A percentile compares a stretch with the other conserved stretches of the same genome.
These are phyloP conservation scores for Rhodomyrtus tomentosa DNA, from an alignment of 345 rosid genomes.

Conservation along the genomic window DNA sequence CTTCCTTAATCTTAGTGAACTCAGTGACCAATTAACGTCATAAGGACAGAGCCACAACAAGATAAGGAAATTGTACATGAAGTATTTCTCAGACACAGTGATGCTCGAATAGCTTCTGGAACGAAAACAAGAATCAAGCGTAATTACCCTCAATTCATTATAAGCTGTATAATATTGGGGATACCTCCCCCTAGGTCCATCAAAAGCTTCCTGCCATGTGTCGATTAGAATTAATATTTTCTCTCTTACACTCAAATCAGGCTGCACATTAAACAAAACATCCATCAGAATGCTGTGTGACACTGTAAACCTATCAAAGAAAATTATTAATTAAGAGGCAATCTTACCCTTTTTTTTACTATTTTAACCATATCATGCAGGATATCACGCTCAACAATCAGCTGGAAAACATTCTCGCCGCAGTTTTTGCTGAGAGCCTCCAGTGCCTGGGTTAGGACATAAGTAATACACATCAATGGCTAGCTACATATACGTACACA, in stretches of 20 bases:
- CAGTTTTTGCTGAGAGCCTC: constrained; percentile 96
- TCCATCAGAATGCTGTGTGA: not conserved
- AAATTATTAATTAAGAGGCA: not conserved
- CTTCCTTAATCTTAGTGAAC: not conserved
- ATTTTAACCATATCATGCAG: constrained; percentile 94
- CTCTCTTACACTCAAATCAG: constrained; percentile 86
- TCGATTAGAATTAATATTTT: constrained; percentile 66
- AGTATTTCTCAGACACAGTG: not conserved
- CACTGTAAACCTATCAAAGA: not conserved
- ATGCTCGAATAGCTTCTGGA: not conserved
- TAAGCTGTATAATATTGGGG: constrained; percentile 86
- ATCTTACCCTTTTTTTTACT: constrained; percentile 86
- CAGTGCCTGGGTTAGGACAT: constrained; percentile 46
- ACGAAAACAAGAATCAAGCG: not conserved
- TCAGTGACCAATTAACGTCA: not conserved
- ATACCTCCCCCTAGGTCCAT: constrained; percentile 67
- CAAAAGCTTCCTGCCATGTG: constrained; percentile 78
- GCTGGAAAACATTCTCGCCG: constrained; percentile 77
- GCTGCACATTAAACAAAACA: constrained; percentile 37
- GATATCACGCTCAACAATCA: constrained; percentile 82
- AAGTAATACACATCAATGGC: not conserved
- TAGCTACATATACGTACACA: not conserved
- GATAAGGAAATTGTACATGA: not conserved
- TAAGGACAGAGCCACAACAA: not conserved
- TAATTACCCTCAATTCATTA: constrained; percentile 73